These are phyloP conservation scores for Aechmea fasciata DNA, from an alignment of 176 grass and related monocot genomes.

Conservation along the genomic window DNA sequence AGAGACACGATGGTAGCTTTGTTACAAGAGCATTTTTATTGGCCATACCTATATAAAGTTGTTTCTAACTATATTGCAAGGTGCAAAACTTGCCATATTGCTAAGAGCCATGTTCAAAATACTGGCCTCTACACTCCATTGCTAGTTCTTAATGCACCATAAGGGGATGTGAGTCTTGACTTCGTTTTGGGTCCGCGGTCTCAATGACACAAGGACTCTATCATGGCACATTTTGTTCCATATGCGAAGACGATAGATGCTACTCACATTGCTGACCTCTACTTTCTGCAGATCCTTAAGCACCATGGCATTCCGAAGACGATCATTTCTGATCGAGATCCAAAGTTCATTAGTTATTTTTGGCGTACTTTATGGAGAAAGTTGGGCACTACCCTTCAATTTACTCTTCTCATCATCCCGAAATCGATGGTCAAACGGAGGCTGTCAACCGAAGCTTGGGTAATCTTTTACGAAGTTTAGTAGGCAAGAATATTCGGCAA, in stretches of 20 bases:
- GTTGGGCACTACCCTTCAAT: neutral
- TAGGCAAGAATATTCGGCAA: too few species aligned
- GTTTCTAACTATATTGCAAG: too few species aligned
- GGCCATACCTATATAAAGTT: neutral
- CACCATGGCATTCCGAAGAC: neutral
- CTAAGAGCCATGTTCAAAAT: slow-evolving; percentile 3
- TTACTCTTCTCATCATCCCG: neutral
- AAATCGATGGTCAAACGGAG: neutral
- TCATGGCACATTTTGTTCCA: slow-evolving; percentile 1
- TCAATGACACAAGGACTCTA: neutral
- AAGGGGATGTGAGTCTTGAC: neutral
- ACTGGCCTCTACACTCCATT: neutral
- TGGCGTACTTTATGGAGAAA: neutral
- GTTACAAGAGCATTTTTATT: too few species aligned
- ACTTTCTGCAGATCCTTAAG: neutral
- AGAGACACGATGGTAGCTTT: too few species aligned
- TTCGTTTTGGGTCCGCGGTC: neutral
- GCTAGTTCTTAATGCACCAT: neutral
- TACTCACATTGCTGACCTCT: neutral
- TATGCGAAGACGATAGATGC: neutral
- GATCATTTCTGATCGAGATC: neutral
- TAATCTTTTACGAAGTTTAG: too few species aligned
- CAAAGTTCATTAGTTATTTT: neutral
- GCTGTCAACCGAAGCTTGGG: too few species aligned
- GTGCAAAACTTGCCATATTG: neutral